Evolutionary conservation across 129 eudicot species (phyloP), one percentile per base, ranked within the genome.

Genomic region (Cynara cardunculus): DNA sequence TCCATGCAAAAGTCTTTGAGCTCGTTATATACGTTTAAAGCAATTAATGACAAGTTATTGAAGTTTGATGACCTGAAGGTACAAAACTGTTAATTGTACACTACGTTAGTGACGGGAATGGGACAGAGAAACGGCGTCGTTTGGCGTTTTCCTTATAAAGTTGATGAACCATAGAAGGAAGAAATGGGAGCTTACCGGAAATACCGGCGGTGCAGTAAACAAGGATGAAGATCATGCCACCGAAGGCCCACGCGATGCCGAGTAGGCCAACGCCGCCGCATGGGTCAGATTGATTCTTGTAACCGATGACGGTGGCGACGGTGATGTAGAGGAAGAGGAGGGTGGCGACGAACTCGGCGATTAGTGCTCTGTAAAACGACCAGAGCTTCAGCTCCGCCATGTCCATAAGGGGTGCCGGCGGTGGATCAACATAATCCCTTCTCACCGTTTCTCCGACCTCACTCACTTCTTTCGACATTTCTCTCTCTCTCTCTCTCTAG

Each of bases 381-480:
- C 87, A 78, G 66, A 79, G 87, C 77, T 85, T 85, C 12, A 85
- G 80, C 66, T 85, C 88, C 6, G 27, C 85, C 83, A 77, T 81
- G 85, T 77, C 88, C 7, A 85, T 74, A 71, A 85, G 79, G 10
- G 86, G 86, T 7, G 86, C 88, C 18, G 88, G 87, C 11, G 88
- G 87, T 35, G 87, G 84, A 81, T 84, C 87, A 6, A 84, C 84
- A 75, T 84, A 84, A 34, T 84, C 87, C 18, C 84, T 56, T n/a
- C 84, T 59, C n/a, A 77, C 81, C 22, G 80, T 71, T 79, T 84
- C 89, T 28, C 91, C 90, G 75, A 76, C 86, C 30, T 91, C 98
- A 8, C 84, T 88, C 78, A 87, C 90, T 88, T 92, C 97, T 81
- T 93, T 93, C 69, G 98, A 68, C 98, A 93, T 73, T 46, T 72